phyloP scores from a whole-genome alignment of 1,284 basidiomycete genomes.

The Anthracocystis walkeri region DNA sequence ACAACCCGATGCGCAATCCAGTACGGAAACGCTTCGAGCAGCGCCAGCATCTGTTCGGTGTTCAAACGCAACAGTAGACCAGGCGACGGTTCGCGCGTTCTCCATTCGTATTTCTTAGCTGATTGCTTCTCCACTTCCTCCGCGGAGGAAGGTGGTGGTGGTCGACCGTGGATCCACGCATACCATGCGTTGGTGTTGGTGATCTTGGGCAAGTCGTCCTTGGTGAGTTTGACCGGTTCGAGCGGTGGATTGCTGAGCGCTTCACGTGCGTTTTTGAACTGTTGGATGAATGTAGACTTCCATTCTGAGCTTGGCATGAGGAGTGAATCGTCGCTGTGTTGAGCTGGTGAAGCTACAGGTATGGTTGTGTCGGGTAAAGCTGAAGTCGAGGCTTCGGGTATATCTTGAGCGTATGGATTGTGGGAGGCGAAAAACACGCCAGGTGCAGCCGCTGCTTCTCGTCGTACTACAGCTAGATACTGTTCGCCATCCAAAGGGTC shows the following conservation, averaged over 20 bases:
- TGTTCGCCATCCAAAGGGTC: conserved; percentile 59
- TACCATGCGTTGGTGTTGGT: conserved; percentile 44
- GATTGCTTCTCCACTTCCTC: conserved; percentile 26
- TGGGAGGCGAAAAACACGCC: conserved; percentile 37
- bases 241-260: conserved; percentile 41
- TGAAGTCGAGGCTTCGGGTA: not conserved
- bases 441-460: conserved; percentile 44
- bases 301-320: conserved; percentile 46
- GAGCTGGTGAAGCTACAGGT: not conserved
- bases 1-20: conserved; percentile 38
- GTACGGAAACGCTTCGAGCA: conserved; percentile 45
- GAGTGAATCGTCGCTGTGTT: conserved; percentile 2
- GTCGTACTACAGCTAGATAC: conserved; percentile 64
- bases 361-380: not conserved
- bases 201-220: conserved; percentile 39
- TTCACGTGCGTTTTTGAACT: conserved; percentile 45
- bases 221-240: conserved; percentile 26
- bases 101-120: conserved; percentile 21
- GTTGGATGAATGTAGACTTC: conserved; percentile 25
- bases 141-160: conserved; percentile 8
- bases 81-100: conserved; percentile 28
- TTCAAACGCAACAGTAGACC: conserved; percentile 24
- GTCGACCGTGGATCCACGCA: conserved; percentile 49
- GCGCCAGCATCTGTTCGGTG: conserved; percentile 47
- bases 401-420: conserved; percentile 47